Base-by-base conservation (phyloP, 441 rosid species). In the Eutrema salsugineum region DNA sequence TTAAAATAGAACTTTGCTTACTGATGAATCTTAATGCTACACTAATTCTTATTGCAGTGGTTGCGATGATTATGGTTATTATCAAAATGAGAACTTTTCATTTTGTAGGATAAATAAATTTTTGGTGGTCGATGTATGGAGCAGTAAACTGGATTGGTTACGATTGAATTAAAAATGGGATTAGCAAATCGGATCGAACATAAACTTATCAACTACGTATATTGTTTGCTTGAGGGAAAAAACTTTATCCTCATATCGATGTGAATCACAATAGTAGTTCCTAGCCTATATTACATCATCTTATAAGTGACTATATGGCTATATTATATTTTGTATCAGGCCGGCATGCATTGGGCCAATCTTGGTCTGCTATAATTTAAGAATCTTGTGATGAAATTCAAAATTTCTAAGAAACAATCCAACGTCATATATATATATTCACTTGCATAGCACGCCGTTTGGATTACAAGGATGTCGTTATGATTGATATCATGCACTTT, bases 1-100 rank as follows among this genome's bases (percentile, higher is more conserved):
- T 20, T 39, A 39, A 30, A 42, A 15, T 66, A 74, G 11, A 42
- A 32, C 49, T 48, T 74, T 66, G 68, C 68, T 74, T 66, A 33
- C 19, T 11, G 66, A 24, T 58, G 68, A 74, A 66, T 32, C 48
- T 49, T 48, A 66, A 30, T 73, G 59, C 32, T 30, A 61, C 49
- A 61, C 60, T 24, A 8, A 51, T 54, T 38, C 15, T 36, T 30
- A 32, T 30, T 30, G 17, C 17, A 63, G 54, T 63, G 17, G 55
- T 46, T 62, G 53, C 40, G 6, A 28, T 28, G 20, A 27, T 20
- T 15, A 62, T 28, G 15, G 67, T 30, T 44, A 2, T 19, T 12
- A 46, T 44, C 12, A 30, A 9, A 43, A 62, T 44, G 22, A 15
- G 27, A 61, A 43, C n/a, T 27, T 42, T 19, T 43, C 53, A 60